phyloP scores from a whole-genome alignment of 208 protist genomes.

The Leishmania mexicana region DNA sequence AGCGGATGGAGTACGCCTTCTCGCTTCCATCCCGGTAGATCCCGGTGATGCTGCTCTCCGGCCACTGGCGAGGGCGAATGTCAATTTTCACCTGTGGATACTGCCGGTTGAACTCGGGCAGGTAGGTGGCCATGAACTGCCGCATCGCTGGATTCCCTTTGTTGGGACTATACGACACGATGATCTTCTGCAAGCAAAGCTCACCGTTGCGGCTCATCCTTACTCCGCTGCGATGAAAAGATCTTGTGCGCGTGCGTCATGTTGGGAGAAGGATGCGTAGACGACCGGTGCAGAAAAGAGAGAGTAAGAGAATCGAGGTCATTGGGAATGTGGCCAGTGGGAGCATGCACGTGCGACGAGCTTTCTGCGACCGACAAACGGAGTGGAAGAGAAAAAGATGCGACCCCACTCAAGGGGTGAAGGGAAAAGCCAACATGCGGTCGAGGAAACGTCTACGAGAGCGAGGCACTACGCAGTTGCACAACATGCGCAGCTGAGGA shows the following conservation, averaged over 20 bases:
- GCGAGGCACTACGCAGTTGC: neutral
- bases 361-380: neutral
- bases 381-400: neutral
- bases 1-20: slow-evolving; percentile 47
- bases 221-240: neutral
- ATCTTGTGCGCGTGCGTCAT: neutral
- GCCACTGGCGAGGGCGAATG: slow-evolving; percentile 74
- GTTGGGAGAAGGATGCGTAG: neutral
- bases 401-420: neutral
- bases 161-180: slow-evolving; percentile 79
- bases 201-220: slow-evolving; percentile 87
- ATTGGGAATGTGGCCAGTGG: neutral
- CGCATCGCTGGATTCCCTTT: slow-evolving; percentile 65
- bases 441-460: neutral
- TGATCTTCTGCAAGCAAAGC: slow-evolving; percentile 80
- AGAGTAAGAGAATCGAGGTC: neutral
- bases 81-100: slow-evolving; percentile 81
- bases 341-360: neutral
- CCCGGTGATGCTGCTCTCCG: slow-evolving; percentile 78
- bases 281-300: neutral
- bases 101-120: slow-evolving; percentile 69
- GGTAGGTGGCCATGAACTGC: slow-evolving; percentile 78
- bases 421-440: neutral
- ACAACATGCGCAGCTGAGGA: neutral
- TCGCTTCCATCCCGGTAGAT: slow-evolving; percentile 88